A percentile compares a stretch with the other conserved stretches of the same genome.
These are phyloP conservation scores for Saccharomycopsis babjevae DNA, from an alignment of 805 yeast genomes.

Conservation along the genomic window DNA sequence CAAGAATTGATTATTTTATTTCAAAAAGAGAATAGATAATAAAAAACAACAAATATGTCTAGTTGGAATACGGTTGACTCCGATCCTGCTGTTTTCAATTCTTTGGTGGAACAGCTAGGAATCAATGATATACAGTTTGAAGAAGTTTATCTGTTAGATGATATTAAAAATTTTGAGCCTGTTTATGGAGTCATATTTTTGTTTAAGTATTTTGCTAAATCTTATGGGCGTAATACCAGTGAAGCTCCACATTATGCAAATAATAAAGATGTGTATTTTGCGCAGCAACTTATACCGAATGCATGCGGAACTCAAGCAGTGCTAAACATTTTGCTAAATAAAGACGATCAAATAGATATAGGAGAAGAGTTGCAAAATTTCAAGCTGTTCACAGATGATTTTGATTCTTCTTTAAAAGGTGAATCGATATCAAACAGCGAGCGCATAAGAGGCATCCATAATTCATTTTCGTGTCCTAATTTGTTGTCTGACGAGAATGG, in stretches of 20 bases:
- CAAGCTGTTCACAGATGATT: constrained; percentile 38
- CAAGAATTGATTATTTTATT: background rate
- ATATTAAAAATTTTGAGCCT: constrained; percentile 25
- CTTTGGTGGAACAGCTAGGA: constrained; percentile 45
- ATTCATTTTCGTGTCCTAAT: constrained; percentile 49
- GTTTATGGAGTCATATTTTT: constrained; percentile 52
- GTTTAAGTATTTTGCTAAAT: constrained; percentile 40
- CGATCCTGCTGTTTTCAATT: constrained; percentile 57
- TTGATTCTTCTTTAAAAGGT: constrained; percentile 49
- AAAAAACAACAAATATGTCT: background rate
- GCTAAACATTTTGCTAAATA: constrained; percentile 43
- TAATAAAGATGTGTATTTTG: constrained; percentile 38
- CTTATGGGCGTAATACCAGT: background rate
- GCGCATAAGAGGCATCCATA: constrained; percentile 44
- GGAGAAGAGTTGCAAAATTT: constrained; percentile 42
- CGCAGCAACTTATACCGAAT: constrained; percentile 52
- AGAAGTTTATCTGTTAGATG: constrained; percentile 46
- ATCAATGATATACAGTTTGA: constrained; percentile 45
- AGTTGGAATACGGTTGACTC: constrained; percentile 56
- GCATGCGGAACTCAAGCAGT: constrained; percentile 74
- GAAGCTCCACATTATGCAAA: constrained; percentile 20
- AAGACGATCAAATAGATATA: constrained; percentile 29
- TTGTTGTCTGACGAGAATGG: constrained; percentile 37
- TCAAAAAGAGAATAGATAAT: background rate
- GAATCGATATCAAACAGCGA: constrained; percentile 54